Conservation (phyloP, 2,329 filamentous ascomycete species). For the Fusarium tuaranense region DNA sequence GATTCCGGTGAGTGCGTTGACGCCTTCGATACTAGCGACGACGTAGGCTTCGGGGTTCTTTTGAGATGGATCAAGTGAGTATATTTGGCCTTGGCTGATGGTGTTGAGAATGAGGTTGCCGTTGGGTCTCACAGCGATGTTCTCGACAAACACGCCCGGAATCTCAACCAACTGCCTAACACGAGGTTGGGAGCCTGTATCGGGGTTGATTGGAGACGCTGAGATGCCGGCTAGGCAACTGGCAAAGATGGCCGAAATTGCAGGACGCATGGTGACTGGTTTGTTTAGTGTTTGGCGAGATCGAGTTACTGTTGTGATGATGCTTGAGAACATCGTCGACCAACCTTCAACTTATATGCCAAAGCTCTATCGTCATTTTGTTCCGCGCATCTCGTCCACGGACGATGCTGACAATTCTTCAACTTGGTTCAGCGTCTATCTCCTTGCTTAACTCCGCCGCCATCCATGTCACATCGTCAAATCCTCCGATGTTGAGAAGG, state of each 20-base stretch:
- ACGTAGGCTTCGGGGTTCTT: accelerated
- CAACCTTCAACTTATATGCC: not conserved
- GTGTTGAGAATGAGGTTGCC: constrained; percentile 16
- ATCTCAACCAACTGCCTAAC: not conserved
- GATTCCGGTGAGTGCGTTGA: constrained; percentile 5
- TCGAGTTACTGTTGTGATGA: not conserved
- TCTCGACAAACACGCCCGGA: constrained; percentile 9
- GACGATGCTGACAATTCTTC: not conserved
- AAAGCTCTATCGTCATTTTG: accelerated
- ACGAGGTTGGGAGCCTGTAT: not conserved
- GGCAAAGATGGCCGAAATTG: not conserved
- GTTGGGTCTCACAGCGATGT: constrained; percentile 1
- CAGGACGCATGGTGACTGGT: not conserved
- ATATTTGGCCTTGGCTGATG: not conserved
- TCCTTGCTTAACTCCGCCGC: not conserved
- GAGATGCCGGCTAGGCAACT: not conserved
- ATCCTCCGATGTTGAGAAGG: not conserved
- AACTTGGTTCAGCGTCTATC: not conserved
- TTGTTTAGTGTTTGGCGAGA: not conserved
- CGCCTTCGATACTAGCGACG: not conserved
- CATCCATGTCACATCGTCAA: not conserved
- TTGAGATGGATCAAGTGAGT: not conserved
- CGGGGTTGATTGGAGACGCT: not conserved
- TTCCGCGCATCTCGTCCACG: not conserved
- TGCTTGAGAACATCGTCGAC: not conserved